Evolutionary conservation across 306 rosid species (phyloP).

Genomic region (Senna tora): DNA sequence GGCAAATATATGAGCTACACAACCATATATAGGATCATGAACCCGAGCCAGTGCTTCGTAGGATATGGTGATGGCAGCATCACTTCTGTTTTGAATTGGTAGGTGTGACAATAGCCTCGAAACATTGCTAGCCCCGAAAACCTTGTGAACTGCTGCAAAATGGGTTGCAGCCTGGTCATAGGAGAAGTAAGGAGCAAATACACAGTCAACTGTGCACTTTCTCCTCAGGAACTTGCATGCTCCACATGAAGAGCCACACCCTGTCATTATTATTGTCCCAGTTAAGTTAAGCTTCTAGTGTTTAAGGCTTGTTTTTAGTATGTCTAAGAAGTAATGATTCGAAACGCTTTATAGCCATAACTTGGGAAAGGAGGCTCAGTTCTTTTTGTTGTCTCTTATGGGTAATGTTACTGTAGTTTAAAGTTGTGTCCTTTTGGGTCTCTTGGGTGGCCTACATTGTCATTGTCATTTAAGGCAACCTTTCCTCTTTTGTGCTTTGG

Average conservation of each 20-base stretch:
- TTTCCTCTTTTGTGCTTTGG: conserved; percentile 54
- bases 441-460: conserved; percentile 78
- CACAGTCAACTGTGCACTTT: conserved; percentile 68
- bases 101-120: conserved; percentile 69
- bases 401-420: conserved; percentile 46
- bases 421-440: conserved; percentile 63
- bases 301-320: conserved; percentile 11
- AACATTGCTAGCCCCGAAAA: conserved; percentile 88
- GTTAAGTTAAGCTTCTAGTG: conserved; percentile 37
- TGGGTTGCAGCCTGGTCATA: conserved; percentile 73
- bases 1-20: conserved; percentile 78
- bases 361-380: conserved; percentile 32
- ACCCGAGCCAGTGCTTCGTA: conserved; percentile 81
- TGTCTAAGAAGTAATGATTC: conserved; percentile 44
- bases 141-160: conserved; percentile 80
- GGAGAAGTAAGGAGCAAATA: conserved; percentile 81
- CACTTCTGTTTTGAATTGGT: conserved; percentile 64
- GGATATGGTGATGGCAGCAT: conserved; percentile 75
- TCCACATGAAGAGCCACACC: conserved; percentile 79
- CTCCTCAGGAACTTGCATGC: conserved; percentile 89
- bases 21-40: conserved; percentile 77
- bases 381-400: conserved; percentile 46
- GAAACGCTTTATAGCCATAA: conserved; percentile 60
- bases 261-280: conserved; percentile 72
- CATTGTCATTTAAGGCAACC: conserved; percentile 58